These are phyloP conservation scores for Acacia pycnantha DNA, from an alignment of 331 rosid species.

Conservation along the genomic window DNA sequence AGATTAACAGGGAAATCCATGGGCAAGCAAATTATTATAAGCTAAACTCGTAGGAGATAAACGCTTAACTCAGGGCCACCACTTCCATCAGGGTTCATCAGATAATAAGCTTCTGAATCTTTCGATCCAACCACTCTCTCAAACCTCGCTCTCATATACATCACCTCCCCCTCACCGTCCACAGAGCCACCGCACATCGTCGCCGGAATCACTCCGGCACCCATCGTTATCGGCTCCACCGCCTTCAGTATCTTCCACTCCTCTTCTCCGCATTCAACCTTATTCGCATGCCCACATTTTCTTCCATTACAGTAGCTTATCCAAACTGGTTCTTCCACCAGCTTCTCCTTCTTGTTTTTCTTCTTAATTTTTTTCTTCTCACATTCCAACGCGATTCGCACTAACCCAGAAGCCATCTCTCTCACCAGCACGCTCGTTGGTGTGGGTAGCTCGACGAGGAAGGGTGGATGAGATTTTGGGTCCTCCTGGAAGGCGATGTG, in stretches of 20 bases:
- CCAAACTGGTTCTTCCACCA: slow-evolving; percentile 69
- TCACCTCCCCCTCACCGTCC: slow-evolving; percentile 78
- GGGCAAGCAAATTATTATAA: neutral
- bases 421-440: slow-evolving; percentile 72
- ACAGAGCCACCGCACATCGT: slow-evolving; percentile 20
- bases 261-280: slow-evolving; percentile 61
- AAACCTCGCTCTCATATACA: slow-evolving; percentile 91
- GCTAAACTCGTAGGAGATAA: slow-evolving; percentile 73
- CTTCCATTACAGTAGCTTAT: slow-evolving; percentile 83
- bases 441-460: slow-evolving; percentile 70
- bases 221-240: slow-evolving; percentile 77
- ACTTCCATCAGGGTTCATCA: slow-evolving; percentile 74
- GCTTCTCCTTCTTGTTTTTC: slow-evolving; percentile 32
- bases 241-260: slow-evolving; percentile 85
- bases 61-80: slow-evolving; percentile 89
- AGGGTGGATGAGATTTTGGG: slow-evolving; percentile 53
- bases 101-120: slow-evolving; percentile 86
- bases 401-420: slow-evolving; percentile 90
- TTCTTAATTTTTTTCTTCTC: slow-evolving; percentile 52
- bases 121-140: slow-evolving; percentile 89
- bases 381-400: slow-evolving; percentile 75
- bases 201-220: slow-evolving; percentile 77
- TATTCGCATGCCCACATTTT: slow-evolving; percentile 66
- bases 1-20: neutral
- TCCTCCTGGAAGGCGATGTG: slow-evolving; percentile 73